Conservation (phyloP, 306 rosid genomes). For the Rosa rugosa region DNA sequence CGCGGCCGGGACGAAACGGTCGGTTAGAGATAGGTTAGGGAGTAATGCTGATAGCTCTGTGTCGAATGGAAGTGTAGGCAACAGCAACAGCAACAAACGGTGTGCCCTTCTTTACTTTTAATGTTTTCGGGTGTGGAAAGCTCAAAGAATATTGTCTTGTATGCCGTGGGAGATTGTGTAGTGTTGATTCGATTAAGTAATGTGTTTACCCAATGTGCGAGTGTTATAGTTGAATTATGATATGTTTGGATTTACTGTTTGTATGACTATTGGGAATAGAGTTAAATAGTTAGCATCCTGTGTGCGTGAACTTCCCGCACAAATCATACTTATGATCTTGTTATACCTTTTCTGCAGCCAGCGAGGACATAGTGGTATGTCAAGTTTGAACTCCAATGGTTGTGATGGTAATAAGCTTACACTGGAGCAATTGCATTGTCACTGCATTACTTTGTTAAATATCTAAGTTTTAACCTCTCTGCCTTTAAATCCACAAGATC, state of each 20-base stretch:
- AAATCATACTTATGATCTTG: constrained; percentile 7
- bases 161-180: neutral
- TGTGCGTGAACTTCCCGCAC: neutral
- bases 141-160: constrained; percentile 1
- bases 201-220: neutral
- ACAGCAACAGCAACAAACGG: constrained; percentile 55
- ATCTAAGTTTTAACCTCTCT: constrained; percentile 24
- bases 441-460: constrained; percentile 24
- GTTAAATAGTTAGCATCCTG: neutral
- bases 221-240: neutral
- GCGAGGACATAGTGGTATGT: constrained; percentile 51
- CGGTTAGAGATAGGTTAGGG: constrained; percentile 89
- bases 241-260: neutral
- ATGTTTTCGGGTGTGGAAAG: neutral
- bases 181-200: neutral
- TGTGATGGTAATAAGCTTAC: constrained; percentile 54
- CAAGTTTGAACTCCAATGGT: constrained; percentile 38
- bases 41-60: constrained; percentile 43
- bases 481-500: constrained; percentile 34
- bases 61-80: constrained; percentile 44
- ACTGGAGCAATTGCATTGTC: constrained; percentile 25
- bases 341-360: constrained; percentile 50
- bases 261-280: neutral
- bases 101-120: constrained; percentile 33
- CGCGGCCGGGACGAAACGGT: constrained; percentile 71